A percentile compares a stretch with the other conserved stretches of the same genome.
phyloP scores from a whole-genome alignment of 2,329 filamentous ascomycete genomes.

The Sporothrix humicola region DNA sequence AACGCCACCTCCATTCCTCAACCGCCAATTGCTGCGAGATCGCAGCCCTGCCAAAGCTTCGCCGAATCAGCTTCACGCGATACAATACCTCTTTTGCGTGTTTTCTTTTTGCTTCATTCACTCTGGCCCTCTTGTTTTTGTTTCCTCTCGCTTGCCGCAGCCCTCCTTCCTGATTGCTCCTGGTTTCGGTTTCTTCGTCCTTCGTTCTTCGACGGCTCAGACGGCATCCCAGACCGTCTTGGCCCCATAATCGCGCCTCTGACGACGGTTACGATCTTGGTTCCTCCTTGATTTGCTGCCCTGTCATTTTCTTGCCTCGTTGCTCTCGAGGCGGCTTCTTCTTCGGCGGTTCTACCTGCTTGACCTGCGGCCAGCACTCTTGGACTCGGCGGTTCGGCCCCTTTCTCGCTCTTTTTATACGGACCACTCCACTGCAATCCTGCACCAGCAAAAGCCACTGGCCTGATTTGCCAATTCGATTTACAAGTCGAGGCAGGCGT shows the following conservation, averaged over 20 bases:
- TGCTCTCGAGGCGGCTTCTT: constrained; percentile 15
- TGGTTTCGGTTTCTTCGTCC: neutral
- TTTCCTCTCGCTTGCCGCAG: neutral
- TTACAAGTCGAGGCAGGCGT: neutral
- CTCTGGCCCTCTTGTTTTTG: constrained; percentile 6
- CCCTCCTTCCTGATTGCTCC: no score
- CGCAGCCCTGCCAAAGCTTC: neutral
- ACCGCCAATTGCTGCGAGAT: constrained; percentile 20
- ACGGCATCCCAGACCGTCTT: constrained; percentile 21
- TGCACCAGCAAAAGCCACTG: constrained; percentile 9
- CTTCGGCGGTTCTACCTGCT: constrained; percentile 18
- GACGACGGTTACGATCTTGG: constrained; percentile 22
- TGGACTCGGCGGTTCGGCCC: constrained; percentile 31
- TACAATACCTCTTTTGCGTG: constrained; percentile 1
- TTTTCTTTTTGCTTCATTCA: neutral
- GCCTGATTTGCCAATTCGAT: constrained; percentile 28
- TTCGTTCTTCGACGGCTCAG: constrained; percentile 1
- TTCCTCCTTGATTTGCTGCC: neutral
- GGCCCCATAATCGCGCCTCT: constrained; percentile 13
- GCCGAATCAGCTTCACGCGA: constrained; percentile 20
- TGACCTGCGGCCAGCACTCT: constrained; percentile 5
- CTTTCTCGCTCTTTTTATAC: constrained; percentile 34
- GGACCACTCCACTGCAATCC: constrained; percentile 22
- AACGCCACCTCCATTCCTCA: constrained; percentile 1
- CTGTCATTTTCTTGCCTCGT: constrained; percentile 8